Evolutionary conservation across 805 yeast genomes (phyloP).

Genomic region (Jamesozyma rosinii): DNA sequence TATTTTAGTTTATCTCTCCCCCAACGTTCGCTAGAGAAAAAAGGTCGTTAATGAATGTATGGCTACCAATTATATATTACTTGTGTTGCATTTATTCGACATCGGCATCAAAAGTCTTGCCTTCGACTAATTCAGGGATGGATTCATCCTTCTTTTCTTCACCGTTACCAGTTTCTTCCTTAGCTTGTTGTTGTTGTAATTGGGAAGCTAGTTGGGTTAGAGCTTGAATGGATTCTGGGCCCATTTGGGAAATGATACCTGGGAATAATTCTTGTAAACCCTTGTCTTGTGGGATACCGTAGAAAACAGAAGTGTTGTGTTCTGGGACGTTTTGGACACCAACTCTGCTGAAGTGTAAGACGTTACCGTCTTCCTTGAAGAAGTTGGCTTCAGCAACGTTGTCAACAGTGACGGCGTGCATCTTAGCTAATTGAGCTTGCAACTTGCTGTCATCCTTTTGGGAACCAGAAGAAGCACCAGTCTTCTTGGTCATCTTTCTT

Average conservation of each 20-base stretch:
- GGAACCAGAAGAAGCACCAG: slow-evolving; percentile 36
- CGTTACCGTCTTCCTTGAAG: slow-evolving; percentile 93
- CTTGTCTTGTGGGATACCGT: slow-evolving; percentile 92
- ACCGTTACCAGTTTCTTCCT: slow-evolving; percentile 39
- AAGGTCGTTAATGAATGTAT: not conserved
- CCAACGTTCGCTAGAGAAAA: not conserved
- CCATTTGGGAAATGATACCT: slow-evolving; percentile 88
- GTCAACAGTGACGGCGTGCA: slow-evolving; percentile 80
- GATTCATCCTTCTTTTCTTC: slow-evolving; percentile 50
- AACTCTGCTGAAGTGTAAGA: slow-evolving; percentile 90
- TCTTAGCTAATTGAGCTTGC: slow-evolving; percentile 80
- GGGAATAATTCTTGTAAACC: slow-evolving; percentile 86
- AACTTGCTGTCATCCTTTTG: slow-evolving; percentile 86
- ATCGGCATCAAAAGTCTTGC: slow-evolving; percentile 33
- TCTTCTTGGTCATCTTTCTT: slow-evolving; percentile 78
- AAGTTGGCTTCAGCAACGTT: slow-evolving; percentile 95
- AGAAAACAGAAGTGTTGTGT: slow-evolving; percentile 87
- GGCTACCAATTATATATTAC: not conserved
- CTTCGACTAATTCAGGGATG: slow-evolving; percentile 45
- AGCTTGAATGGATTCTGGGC: slow-evolving; percentile 87
- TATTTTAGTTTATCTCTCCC: too few species aligned
- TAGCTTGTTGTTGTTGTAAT: slow-evolving; percentile 51
- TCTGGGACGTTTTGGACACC: slow-evolving; percentile 90
- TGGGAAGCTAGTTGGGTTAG: slow-evolving; percentile 85
- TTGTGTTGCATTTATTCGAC: slow-evolving; percentile 21